phyloP scores from a whole-genome alignment of 2,329 filamentous ascomycete species.

The Dactylellina parvicollis region DNA sequence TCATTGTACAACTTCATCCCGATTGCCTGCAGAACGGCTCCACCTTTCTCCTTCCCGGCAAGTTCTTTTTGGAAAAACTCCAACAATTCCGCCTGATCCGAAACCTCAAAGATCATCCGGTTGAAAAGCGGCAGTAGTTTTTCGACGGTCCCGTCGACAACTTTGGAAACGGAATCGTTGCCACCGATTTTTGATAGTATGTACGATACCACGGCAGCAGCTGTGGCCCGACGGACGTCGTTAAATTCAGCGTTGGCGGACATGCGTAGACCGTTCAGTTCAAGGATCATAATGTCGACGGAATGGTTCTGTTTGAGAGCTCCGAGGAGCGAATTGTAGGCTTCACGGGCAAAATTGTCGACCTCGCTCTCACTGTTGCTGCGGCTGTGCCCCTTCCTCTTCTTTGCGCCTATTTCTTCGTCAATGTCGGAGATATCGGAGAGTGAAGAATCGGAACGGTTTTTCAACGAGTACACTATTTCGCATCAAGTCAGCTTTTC shows the following conservation, averaged over 20 bases:
- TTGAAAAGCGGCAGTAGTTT: slow-evolving; percentile 72
- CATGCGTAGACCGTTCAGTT: slow-evolving; percentile 92
- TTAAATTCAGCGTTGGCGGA: slow-evolving; percentile 88
- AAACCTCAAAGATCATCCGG: slow-evolving; percentile 69
- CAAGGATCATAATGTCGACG: slow-evolving; percentile 66
- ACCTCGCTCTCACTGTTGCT: slow-evolving; percentile 25
- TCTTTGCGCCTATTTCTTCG: slow-evolving; percentile 11
- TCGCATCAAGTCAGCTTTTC: not conserved
- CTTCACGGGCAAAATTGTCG: slow-evolving; percentile 53
- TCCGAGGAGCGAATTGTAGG: slow-evolving; percentile 55
- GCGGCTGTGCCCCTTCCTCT: slow-evolving; percentile 15
- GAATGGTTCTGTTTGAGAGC: slow-evolving; percentile 57
- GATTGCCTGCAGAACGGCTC: slow-evolving; percentile 76
- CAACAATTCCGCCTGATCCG: slow-evolving; percentile 86
- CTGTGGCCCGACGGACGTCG: slow-evolving; percentile 86
- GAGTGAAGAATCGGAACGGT: slow-evolving; percentile 3
- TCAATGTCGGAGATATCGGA: slow-evolving; percentile 36
- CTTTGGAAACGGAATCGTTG: slow-evolving; percentile 70
- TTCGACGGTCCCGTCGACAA: slow-evolving; percentile 66
- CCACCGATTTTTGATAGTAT: slow-evolving; percentile 75
- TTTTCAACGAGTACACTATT: slow-evolving; percentile 14
- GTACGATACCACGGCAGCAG: slow-evolving; percentile 83
- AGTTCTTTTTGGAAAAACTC: slow-evolving; percentile 84
- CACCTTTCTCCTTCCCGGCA: slow-evolving; percentile 71
- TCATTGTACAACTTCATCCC: slow-evolving; percentile 85